Percentiles rank a stretch among this genome's conserved stretches.
Conservation (phyloP, 139 green algal species). For the Micractinium conductrix region DNA sequence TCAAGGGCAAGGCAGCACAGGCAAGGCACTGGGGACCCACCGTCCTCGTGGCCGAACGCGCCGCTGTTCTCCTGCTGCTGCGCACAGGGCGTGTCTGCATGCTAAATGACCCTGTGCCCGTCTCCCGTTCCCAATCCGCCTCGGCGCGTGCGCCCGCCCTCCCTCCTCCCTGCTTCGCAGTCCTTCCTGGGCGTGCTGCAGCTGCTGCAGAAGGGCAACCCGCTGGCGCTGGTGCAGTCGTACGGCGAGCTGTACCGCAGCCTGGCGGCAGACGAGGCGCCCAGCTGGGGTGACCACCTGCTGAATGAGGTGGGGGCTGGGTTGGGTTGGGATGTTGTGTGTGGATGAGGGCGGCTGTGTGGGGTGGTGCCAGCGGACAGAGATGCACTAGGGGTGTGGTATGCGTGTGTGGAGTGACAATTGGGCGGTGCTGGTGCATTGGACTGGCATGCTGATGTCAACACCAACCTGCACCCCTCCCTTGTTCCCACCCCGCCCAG, state of each 20-base stretch:
- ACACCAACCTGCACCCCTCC: too few relatives aligned
- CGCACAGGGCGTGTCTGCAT: too few relatives aligned
- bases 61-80: neutral
- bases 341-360: neutral
- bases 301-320: constrained; percentile 18
- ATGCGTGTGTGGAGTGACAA: too few relatives aligned
- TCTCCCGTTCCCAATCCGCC: too few relatives aligned
- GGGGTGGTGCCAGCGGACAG: too few relatives aligned
- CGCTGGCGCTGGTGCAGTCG: constrained; percentile 17
- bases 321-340: neutral
- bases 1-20: constrained; percentile 28
- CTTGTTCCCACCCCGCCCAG: neutral
- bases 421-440: too few relatives aligned
- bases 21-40: neutral
- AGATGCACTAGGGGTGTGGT: too few relatives aligned
- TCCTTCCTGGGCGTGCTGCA: constrained; percentile 38
- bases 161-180: neutral
- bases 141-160: neutral
- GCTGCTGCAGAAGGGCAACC: constrained; percentile 33
- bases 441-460: too few relatives aligned
- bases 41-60: too few relatives aligned
- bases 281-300: constrained; percentile 27
- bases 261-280: neutral
- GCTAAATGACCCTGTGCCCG: too few relatives aligned
- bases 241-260: constrained; percentile 33